These are phyloP conservation scores for Ballota nigra DNA, from an alignment of 257 asterid genomes.

Conservation along the genomic window DNA sequence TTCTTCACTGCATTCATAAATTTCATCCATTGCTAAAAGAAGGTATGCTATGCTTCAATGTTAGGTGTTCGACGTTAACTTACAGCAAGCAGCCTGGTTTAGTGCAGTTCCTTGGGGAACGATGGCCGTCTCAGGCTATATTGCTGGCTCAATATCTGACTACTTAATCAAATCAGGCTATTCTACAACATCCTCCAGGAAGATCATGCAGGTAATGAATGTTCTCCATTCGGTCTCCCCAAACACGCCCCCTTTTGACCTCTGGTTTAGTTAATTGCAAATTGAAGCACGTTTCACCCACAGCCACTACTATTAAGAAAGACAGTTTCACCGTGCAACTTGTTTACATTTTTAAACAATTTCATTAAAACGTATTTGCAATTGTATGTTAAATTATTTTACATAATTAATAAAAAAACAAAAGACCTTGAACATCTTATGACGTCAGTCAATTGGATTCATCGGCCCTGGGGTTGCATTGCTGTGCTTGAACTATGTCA, in stretches of 20 bases:
- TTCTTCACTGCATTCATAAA: not conserved
- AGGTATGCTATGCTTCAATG: not conserved
- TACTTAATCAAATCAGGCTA: constrained; percentile 59
- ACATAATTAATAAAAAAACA: not conserved
- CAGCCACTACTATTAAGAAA: not conserved
- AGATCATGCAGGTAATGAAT: constrained; percentile 79
- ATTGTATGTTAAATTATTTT: no score
- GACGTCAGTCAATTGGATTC: constrained; percentile 79
- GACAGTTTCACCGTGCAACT: not conserved
- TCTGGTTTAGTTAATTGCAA: not conserved
- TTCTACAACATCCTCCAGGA: constrained; percentile 70
- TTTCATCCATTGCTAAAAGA: not conserved
- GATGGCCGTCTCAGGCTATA: constrained; percentile 92
- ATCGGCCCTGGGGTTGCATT: constrained; percentile 88
- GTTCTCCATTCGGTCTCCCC: not conserved
- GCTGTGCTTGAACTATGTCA: constrained; percentile 75
- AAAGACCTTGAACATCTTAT: not conserved
- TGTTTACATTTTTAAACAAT: not conserved
- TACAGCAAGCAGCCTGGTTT: constrained; percentile 99
- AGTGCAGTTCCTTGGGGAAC: constrained; percentile 99
- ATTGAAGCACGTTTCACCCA: not conserved
- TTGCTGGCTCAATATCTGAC: constrained; percentile 87
- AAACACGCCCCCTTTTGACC: not conserved
- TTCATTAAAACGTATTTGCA: not conserved
- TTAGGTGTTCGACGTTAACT: constrained; percentile 81